Base-by-base conservation (phyloP, 345 rosid species). In the Hibiscus tridactylites region DNA sequence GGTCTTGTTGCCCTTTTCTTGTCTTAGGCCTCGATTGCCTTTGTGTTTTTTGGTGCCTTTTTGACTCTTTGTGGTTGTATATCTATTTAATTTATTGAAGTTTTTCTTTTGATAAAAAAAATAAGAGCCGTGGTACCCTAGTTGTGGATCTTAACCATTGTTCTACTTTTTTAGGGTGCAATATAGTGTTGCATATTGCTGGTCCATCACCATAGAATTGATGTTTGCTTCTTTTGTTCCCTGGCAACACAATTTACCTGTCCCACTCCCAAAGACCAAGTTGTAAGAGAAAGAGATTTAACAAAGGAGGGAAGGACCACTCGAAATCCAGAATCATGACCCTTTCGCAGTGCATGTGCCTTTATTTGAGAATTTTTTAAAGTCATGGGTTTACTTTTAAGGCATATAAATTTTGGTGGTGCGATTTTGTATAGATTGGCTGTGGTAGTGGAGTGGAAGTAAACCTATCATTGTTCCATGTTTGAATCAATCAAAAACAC, bases 161-260 rank as follows among this genome's bases (percentile, higher is more conserved):
- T 72, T 44, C 16, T 5, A 13, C 31, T 12, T 44, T 46, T 65
- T 42, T 16, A 37, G 39, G 35, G 61, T 44, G 75, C 17, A 53
- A 53, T 53, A 53, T 6, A 35, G 57, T 58, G 60, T 71, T 53
- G 52, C 37, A 50, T 47, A 49, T 39, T 3, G 53, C 16, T 59
- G 71, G 76, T 61, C 79, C 81, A 70, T 70, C 68, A 35, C 75
- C 52, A 78, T 39, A 33, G 31, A 28, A 28, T 28, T 28, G 31
- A 28, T 28, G 1, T 28, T 28, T 28, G 31, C 3, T 0, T 28
- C 31, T 28, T 28, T 28, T 28, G 31, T 28, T 28, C 31, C 31
- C 31, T 28, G 2, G 31, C 31, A 28, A 28, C 31, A 28, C 31
- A 28, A 28, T 28, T 72, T 10, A 57, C 73, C 70, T 50, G 69